Conservation (phyloP, 2,329 filamentous ascomycete species). For the Xylariales sp. region DNA sequence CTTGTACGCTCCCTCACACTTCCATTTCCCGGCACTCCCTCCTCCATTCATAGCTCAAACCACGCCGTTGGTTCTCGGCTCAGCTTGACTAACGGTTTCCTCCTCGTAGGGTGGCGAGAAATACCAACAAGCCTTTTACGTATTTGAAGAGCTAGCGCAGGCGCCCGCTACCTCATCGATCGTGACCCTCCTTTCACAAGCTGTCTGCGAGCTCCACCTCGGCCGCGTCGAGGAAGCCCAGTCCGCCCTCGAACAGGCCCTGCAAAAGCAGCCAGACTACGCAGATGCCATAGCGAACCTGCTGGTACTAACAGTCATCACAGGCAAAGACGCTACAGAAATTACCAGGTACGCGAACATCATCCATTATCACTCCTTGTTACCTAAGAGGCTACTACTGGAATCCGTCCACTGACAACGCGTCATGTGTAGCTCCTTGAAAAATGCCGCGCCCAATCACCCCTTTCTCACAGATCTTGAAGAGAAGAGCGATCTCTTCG, state of each 20-base stretch:
- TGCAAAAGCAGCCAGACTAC: slow-evolving; percentile 77
- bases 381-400: slow-evolving; percentile 1
- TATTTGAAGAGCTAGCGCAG: slow-evolving; percentile 95
- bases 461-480: slow-evolving; percentile 77
- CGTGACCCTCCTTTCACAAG: slow-evolving; percentile 84
- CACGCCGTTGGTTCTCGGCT: background rate
- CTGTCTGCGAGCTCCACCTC: slow-evolving; percentile 90
- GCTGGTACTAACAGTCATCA: slow-evolving; percentile 80
- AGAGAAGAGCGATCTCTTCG: slow-evolving; percentile 89
- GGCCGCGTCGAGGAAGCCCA: slow-evolving; percentile 90
- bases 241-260: slow-evolving; percentile 82
- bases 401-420: slow-evolving; percentile 8
- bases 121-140: slow-evolving; percentile 97
- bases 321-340: slow-evolving; percentile 76
- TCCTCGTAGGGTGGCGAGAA: slow-evolving; percentile 82
- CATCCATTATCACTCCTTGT: slow-evolving; percentile 31
- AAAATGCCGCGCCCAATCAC: slow-evolving; percentile 73
- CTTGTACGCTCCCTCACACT: slow-evolving; percentile 66
- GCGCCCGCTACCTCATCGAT: slow-evolving; percentile 82
- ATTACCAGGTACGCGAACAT: slow-evolving; percentile 68
- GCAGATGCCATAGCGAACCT: slow-evolving; percentile 84
- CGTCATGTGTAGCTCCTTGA: slow-evolving; percentile 59
- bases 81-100: slow-evolving; percentile 23
- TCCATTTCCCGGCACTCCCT: background rate
- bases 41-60: background rate